Evolutionary conservation across 345 rosid species (phyloP).

Genomic region (Brassica incana): DNA sequence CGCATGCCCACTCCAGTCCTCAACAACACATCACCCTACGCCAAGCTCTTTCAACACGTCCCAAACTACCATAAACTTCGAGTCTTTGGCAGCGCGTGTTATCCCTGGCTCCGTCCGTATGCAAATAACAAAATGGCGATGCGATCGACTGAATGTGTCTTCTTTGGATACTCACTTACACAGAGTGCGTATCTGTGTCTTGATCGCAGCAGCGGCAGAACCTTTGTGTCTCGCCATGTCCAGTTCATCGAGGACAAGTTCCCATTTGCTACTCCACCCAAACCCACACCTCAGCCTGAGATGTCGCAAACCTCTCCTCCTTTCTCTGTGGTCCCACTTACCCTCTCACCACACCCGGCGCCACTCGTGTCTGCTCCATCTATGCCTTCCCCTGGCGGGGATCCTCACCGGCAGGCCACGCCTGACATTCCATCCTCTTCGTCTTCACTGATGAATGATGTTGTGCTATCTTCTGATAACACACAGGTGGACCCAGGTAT

Average conservation of each 20-base stretch:
- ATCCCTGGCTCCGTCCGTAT: background rate
- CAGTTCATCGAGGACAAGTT: background rate
- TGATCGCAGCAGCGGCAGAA: background rate
- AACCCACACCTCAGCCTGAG: background rate
- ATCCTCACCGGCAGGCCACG: no score
- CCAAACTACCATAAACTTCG: background rate
- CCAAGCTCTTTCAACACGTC: background rate
- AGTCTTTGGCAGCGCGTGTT: background rate
- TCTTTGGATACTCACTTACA: background rate
- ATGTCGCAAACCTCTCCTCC: no score
- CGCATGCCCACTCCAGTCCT: background rate
- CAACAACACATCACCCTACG: background rate
- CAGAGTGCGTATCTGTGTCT: background rate
- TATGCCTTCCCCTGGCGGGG: no score
- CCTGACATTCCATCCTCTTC: no score
- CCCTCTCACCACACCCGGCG: no score
- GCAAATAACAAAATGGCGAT: background rate
- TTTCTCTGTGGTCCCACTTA: no score
- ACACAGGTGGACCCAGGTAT: no score
- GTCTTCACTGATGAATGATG: no score
- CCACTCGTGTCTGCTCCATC: no score
- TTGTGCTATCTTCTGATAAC: no score
- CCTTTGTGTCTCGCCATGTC: background rate
- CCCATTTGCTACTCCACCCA: background rate
- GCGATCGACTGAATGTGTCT: background rate